These are phyloP conservation scores for Penicillium lividum DNA, from an alignment of 495 filamentous ascomycete genomes.

Conservation along the genomic window DNA sequence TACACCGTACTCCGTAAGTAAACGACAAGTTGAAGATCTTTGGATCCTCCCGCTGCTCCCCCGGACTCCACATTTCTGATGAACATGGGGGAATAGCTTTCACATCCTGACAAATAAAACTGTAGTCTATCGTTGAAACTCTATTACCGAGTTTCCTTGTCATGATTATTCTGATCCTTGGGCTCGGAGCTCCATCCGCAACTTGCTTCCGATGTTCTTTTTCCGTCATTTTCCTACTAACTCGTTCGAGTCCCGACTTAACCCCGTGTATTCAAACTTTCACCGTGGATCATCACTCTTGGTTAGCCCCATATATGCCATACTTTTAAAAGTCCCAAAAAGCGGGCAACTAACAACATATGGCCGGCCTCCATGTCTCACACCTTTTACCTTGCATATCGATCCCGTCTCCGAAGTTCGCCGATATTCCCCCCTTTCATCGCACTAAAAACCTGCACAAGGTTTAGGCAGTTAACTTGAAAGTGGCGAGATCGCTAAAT, in stretches of 20 bases:
- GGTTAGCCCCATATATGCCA: not conserved
- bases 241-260: not conserved
- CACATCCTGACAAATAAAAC: not conserved
- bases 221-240: not conserved
- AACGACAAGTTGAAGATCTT: not conserved
- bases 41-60: constrained; percentile 9
- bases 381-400: not conserved
- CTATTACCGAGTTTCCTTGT: not conserved
- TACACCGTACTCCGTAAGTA: too few relatives aligned
- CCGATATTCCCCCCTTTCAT: not conserved
- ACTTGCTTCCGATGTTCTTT: not conserved
- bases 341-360: not conserved
- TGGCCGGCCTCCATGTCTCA: constrained; percentile 4
- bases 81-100: not conserved
- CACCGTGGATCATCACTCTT: not conserved
- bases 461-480: not conserved
- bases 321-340: not conserved
- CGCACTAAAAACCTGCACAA: not conserved
- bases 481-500: not conserved
- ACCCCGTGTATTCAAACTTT: not conserved
- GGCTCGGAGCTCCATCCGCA: not conserved
- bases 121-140: not conserved
- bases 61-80: constrained; percentile 13
- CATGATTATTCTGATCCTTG: not conserved
- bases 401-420: constrained; percentile 1